Evolutionary conservation across 352 stramenopile species (phyloP), one percentile per base, ranked within the genome.

Genomic region (Globisporangium canariense): DNA sequence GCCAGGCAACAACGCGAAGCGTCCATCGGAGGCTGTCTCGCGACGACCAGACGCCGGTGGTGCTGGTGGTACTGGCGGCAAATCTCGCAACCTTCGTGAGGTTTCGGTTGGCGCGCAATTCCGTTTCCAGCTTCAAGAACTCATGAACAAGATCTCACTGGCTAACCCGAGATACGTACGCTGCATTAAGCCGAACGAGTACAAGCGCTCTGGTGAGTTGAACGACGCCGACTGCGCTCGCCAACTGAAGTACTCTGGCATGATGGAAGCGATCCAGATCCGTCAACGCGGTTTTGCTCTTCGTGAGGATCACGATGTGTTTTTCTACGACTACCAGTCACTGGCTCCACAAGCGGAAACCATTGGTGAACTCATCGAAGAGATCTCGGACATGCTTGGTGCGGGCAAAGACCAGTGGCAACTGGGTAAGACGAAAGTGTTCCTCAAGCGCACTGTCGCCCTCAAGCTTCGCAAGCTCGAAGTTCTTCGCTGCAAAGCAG

Each of bases 201-300:
- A 89, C 60, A 96, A 96, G 68, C 78, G 75, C 4, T 78, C 87
- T 9, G 80, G 71, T 4, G 85, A 93, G 53, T 69, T 97, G 18
- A 93, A 96, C 56, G 88, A 93, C 49, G 66, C 65, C 1, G 86
- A 96, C 50, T 92, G 87, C n/a, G 83, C 90, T 2, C 85, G 89
- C 1, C 89, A 97, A 58, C 69, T 97, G 0, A 96, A 96, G 69
- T 97, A 97, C 62, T 96, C 89, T 18, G 89, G 89, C 41, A 96
- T 96, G 88, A 96, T 96, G 87, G 88, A 96, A 60, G 87, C 88
- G 11, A 96, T 96, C 55, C 87, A 96, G 66, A 96, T 96, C 51
- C 88, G 88, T 52, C 88, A 96, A 68, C 85, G 84, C 43, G 88
- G 88, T 16, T 96, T 96, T 70, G 88, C 86, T 36, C 64, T 96